Evolutionary conservation across 2,329 filamentous ascomycete genomes (phyloP).

Genomic region (Botrytis galanthina): DNA sequence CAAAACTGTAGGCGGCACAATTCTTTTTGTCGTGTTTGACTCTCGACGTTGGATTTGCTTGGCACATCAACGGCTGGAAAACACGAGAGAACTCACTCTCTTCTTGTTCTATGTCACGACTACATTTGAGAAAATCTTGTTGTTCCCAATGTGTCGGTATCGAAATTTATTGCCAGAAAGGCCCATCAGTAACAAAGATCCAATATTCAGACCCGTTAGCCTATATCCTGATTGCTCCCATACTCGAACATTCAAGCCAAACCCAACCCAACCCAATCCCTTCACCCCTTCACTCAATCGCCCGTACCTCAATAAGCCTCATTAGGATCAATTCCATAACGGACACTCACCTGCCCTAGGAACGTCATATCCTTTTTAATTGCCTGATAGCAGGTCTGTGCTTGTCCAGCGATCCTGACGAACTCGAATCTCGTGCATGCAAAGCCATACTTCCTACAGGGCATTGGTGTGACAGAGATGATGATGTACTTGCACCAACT

Average conservation of each 20-base stretch:
- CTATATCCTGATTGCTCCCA: background rate
- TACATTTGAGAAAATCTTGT: background rate
- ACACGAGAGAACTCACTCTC: background rate
- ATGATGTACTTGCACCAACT: slow-evolving; percentile 11
- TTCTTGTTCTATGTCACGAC: background rate
- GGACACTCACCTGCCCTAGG: background rate
- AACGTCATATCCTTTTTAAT: slow-evolving; percentile 3
- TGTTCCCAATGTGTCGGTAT: background rate
- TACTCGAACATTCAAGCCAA: background rate
- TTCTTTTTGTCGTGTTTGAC: background rate
- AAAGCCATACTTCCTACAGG: background rate
- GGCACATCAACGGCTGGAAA: background rate
- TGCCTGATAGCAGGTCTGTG: slow-evolving; percentile 8
- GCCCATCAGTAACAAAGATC: background rate
- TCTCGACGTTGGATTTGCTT: background rate
- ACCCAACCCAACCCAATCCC: no score
- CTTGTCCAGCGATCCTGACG: background rate
- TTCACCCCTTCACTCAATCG: background rate
- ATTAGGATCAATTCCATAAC: background rate
- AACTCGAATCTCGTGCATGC: background rate
- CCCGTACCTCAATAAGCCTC: background rate
- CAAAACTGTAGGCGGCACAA: background rate
- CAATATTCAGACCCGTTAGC: background rate
- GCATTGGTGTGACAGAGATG: background rate
- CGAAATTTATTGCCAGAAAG: background rate